phyloP scores from a whole-genome alignment of 1,284 basidiomycete genomes.

The Phlebopus sp. region DNA sequence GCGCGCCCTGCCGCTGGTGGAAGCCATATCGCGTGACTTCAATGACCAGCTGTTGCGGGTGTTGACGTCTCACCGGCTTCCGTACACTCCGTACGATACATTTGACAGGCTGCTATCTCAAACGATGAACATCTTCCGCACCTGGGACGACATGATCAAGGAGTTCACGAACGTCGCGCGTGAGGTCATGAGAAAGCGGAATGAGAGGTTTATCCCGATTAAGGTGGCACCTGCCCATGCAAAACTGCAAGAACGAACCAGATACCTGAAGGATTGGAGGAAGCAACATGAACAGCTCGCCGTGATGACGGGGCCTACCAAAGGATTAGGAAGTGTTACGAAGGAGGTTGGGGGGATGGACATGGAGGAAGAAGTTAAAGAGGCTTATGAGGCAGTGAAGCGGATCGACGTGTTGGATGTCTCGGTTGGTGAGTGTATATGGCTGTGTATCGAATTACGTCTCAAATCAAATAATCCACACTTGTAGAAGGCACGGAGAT shows the following conservation, averaged over 20 bases:
- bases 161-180: conserved; percentile 97
- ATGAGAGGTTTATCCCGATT: conserved; percentile 96
- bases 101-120: conserved; percentile 85
- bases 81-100: conserved; percentile 92
- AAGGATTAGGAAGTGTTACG: conserved; percentile 71
- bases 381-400: conserved; percentile 94
- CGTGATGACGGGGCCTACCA: conserved; percentile 95
- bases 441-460: not conserved
- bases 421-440: conserved; percentile 60
- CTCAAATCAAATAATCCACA: conserved; percentile 7
- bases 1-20: conserved; percentile 92
- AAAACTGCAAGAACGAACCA: conserved; percentile 85
- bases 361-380: conserved; percentile 96
- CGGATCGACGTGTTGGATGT: conserved; percentile 96
- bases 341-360: conserved; percentile 83
- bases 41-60: conserved; percentile 93
- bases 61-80: conserved; percentile 84
- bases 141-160: conserved; percentile 97
- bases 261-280: conserved; percentile 89
- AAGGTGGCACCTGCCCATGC: conserved; percentile 91
- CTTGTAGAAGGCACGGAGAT: conserved; percentile 91
- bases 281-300: conserved; percentile 98
- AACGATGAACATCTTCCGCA: conserved; percentile 82
- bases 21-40: conserved; percentile 97
- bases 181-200: conserved; percentile 89